Base-by-base conservation (phyloP, 495 filamentous ascomycete species). In the Durotheca rogersii region DNA sequence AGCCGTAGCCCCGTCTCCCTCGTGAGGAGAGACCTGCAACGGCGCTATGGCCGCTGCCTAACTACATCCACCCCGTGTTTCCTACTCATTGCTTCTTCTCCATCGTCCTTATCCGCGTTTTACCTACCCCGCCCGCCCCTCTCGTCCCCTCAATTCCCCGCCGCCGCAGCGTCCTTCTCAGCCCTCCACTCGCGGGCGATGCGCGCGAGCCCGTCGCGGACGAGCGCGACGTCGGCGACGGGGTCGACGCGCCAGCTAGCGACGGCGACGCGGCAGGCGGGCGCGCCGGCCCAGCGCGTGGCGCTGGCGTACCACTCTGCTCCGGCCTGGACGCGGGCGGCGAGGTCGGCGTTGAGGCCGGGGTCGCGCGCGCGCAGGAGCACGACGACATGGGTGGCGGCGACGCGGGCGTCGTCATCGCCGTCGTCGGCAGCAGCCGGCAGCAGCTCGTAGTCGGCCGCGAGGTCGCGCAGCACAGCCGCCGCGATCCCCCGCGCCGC, bases 251-350 rank as follows among this genome's bases (percentile, higher is more conserved):
- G 76, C 91, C 92, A 96, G 56, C 86, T 95, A 7, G 85, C 82
- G 25, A 95, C 84, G 0, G 92, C 92, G 56, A 95, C 79, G 16
- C 92, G 75, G 55, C 80, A 83, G 12, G 90, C 90, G 37, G 85
- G 79, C 42, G 70, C 58, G 0, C 84, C 84, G 29, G 82, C 68
- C 89, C 89, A 96, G 39, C 70, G 73, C 2, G 87, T 95, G 7
- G 89, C 87, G 31, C 86, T 88, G 3, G 95, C 88, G 65, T 88
- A 95, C 61, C 95, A 86, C 57, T 79, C 81, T 21, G 82, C 75
- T 4, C 80, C 84, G 4, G 70, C 76, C 59, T 96, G 95, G 54
- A 96, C 93, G 38, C 72, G 79, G 20, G 74, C 66, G 2, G 83
- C 81, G 6, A 96, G 67, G 30, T 71, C 65, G 0, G 70, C 47